phyloP scores from a whole-genome alignment of 2,329 filamentous ascomycete genomes.

The Ceratocystis albifundus region DNA sequence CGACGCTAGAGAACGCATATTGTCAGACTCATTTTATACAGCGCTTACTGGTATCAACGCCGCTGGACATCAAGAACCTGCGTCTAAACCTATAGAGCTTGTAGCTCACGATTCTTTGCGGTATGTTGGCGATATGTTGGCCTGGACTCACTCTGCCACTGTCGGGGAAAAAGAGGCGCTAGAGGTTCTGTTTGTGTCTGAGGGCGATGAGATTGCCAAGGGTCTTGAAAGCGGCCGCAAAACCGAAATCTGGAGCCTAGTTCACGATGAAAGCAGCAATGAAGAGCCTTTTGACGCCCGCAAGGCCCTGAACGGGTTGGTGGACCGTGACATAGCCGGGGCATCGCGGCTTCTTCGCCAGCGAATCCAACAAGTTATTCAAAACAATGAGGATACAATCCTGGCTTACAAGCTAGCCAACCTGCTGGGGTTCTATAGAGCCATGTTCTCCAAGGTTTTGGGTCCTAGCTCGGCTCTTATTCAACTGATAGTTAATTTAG shows the following conservation, averaged over 20 bases:
- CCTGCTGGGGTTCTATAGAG: conserved; percentile 75
- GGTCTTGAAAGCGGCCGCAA: conserved; percentile 69
- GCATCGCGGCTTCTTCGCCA: conserved; percentile 78
- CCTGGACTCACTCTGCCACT: conserved; percentile 87
- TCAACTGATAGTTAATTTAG: conserved; percentile 54
- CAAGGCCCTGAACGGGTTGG: conserved; percentile 71
- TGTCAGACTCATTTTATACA: conserved; percentile 80
- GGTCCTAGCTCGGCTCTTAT: conserved; percentile 57
- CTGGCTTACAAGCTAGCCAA: conserved; percentile 84
- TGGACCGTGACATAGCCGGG: conserved; percentile 72
- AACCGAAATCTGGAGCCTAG: conserved; percentile 70
- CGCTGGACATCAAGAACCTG: conserved; percentile 46
- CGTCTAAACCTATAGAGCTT: conserved; percentile 83
- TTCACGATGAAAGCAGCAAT: conserved; percentile 41
- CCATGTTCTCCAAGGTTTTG: conserved; percentile 72
- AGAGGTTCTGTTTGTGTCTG: conserved; percentile 80
- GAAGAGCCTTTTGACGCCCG: conserved; percentile 60
- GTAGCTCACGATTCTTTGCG: conserved; percentile 82
- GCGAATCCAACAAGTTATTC: conserved; percentile 80
- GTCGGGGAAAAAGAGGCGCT: conserved; percentile 90
- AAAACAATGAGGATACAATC: conserved; percentile 82
- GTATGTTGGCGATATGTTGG: conserved; percentile 94
- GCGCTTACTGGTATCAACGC: conserved; percentile 65
- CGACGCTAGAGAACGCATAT: conserved; percentile 71
- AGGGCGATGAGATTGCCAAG: conserved; percentile 69